phyloP scores from a whole-genome alignment of 2,329 filamentous ascomycete genomes.

The Alternaria triticimaculans region DNA sequence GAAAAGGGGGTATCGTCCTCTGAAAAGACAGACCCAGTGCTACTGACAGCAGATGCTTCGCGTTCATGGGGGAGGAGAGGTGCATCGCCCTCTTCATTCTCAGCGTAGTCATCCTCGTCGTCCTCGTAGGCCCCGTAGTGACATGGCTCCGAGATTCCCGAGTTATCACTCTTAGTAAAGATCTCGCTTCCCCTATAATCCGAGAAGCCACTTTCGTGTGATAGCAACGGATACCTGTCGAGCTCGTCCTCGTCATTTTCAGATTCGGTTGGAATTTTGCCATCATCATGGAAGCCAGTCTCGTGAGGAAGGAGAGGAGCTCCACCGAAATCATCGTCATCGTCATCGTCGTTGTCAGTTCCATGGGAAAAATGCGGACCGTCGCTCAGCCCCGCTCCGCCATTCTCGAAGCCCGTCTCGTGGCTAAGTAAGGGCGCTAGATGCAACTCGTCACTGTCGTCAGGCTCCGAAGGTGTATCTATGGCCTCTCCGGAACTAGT shows the following conservation, averaged over 20 bases:
- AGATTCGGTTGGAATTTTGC: constrained; percentile 8
- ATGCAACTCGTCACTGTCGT: constrained; percentile 22
- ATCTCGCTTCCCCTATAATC: constrained; percentile 18
- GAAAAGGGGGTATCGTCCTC: constrained; percentile 14
- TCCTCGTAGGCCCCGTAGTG: constrained; percentile 16
- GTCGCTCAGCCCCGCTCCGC: constrained; percentile 12
- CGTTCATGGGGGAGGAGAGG: constrained; percentile 36
- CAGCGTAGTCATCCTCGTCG: background rate
- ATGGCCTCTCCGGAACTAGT: constrained; percentile 25
- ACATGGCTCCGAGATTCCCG: constrained; percentile 13
- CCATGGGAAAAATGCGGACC: constrained; percentile 24
- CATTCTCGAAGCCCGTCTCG: constrained; percentile 9
- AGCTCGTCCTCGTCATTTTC: constrained; percentile 30
- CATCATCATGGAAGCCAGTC: constrained; percentile 13
- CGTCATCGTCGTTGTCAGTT: constrained; percentile 1
- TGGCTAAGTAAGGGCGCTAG: constrained; percentile 20
- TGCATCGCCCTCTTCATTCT: constrained; percentile 13
- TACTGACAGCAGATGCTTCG: constrained; percentile 13
- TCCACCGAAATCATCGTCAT: constrained; percentile 10
- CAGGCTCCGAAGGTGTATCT: constrained; percentile 25
- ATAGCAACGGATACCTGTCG: constrained; percentile 42
- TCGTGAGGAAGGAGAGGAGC: constrained; percentile 33
- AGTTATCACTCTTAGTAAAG: constrained; percentile 23
- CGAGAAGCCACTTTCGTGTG: constrained; percentile 44
- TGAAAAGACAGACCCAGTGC: constrained; percentile 23